These are phyloP conservation scores for Sarcomyxa edulis DNA, from an alignment of 768 basidiomycete species.

Conservation along the genomic window DNA sequence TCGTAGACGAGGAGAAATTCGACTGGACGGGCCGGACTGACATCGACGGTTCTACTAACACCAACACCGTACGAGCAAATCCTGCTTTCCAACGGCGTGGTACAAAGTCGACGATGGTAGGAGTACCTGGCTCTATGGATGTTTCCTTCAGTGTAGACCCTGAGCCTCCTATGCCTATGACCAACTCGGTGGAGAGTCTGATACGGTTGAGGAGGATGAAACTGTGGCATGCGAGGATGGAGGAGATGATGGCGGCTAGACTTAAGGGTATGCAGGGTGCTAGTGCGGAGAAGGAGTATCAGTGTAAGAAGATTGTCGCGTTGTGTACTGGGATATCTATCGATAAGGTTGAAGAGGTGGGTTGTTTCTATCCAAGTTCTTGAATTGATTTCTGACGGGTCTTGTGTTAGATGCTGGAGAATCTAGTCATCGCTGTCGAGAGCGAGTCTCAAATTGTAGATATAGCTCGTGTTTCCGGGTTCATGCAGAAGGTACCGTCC, in stretches of 20 bases:
- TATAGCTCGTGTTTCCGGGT: slow-evolving; percentile 80
- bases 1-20: slow-evolving; percentile 73
- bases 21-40: slow-evolving; percentile 84
- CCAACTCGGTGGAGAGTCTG: slow-evolving; percentile 54
- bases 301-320: slow-evolving; percentile 89
- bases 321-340: slow-evolving; percentile 82
- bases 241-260: slow-evolving; percentile 66
- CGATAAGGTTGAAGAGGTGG: slow-evolving; percentile 87
- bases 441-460: slow-evolving; percentile 82
- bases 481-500: slow-evolving; percentile 89
- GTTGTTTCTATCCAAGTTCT: slow-evolving; percentile 20
- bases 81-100: slow-evolving; percentile 74
- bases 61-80: slow-evolving; percentile 38
- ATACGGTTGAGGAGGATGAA: slow-evolving; percentile 72
- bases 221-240: slow-evolving; percentile 79
- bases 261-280: slow-evolving; percentile 70
- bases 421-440: slow-evolving; percentile 81
- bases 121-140: slow-evolving; percentile 60
- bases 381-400: slow-evolving; percentile 3
- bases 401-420: slow-evolving; percentile 67
- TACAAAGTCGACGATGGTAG: slow-evolving; percentile 58
- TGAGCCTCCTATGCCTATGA: slow-evolving; percentile 65
- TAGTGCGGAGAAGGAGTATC: slow-evolving; percentile 84
- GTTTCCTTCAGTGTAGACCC: slow-evolving; percentile 59
- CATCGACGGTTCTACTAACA: slow-evolving; percentile 32